Conservation (phyloP, 345 rosid species). For the Moricandia moricandioides region DNA sequence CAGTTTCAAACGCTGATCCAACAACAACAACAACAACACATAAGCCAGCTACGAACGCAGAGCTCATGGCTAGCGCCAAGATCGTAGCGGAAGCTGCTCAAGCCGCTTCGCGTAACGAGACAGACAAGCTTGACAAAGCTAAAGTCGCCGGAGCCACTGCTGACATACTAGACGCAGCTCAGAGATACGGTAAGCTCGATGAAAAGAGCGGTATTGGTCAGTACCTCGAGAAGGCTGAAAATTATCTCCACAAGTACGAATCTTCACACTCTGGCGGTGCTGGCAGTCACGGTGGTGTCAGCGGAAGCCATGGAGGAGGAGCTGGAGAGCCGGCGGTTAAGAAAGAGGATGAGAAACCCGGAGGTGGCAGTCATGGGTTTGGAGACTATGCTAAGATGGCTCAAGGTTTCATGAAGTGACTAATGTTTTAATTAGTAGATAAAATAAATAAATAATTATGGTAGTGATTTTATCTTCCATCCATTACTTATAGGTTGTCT, state of each 20-base stretch:
- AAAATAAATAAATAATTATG: background rate
- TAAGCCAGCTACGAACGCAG: no score
- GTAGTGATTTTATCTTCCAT: constrained; percentile 15
- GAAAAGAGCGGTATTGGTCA: constrained; percentile 56
- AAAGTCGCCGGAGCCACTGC: constrained; percentile 46
- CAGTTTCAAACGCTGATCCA: constrained; percentile 23
- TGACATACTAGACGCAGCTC: constrained; percentile 58
- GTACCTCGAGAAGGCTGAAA: constrained; percentile 67
- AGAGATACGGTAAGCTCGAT: constrained; percentile 67
- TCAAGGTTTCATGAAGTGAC: constrained; percentile 51
- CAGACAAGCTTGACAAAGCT: constrained; percentile 40
- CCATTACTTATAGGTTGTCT: background rate
- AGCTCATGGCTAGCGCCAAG: constrained; percentile 40
- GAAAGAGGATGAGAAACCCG: constrained; percentile 44
- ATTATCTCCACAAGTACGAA: constrained; percentile 61
- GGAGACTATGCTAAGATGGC: constrained; percentile 68
- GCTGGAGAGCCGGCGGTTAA: background rate
- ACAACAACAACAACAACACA: background rate
- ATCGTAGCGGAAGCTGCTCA: constrained; percentile 57
- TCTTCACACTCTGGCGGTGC: constrained; percentile 24
- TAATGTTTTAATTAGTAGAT: background rate
- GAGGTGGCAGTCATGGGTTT: constrained; percentile 37
- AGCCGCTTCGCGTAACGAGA: constrained; percentile 38
- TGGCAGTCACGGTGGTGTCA: background rate
- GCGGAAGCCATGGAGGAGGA: background rate